Evolutionary conservation across 2,329 filamentous ascomycete genomes (phyloP).

Genomic region (Tothia fuscella): DNA sequence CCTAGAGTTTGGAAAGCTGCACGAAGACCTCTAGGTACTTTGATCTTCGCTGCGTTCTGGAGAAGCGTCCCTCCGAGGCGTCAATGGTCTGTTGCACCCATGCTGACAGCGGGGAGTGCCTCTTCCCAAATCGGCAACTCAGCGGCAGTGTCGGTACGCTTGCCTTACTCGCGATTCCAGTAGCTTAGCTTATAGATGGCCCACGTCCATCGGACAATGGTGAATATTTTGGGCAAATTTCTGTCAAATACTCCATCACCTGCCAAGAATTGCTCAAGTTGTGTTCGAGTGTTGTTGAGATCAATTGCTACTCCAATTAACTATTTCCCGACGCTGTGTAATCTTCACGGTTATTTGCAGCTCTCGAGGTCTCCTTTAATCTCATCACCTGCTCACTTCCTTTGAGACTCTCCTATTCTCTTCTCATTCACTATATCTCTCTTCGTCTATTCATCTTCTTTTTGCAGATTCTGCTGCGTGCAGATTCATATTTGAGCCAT

Average conservation of each 20-base stretch:
- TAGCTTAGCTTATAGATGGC: no score
- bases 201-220: no score
- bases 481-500: constrained; percentile 5
- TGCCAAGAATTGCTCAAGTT: no score
- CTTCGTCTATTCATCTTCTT: neutral
- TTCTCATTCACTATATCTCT: neutral
- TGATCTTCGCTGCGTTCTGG: neutral
- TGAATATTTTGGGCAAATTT: no score
- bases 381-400: neutral
- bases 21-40: neutral
- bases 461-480: neutral
- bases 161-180: no score
- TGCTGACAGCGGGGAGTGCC: neutral
- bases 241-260: no score
- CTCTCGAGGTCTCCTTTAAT: neutral
- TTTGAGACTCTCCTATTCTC: neutral
- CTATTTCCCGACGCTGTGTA: constrained; percentile 5
- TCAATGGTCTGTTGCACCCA: constrained; percentile 4
- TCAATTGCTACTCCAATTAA: no score
- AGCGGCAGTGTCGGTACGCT: no score
- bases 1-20: neutral
- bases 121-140: no score
- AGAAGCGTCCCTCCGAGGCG: no score
- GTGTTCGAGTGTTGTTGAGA: no score
- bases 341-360: neutral